A percentile compares a stretch with the other conserved stretches of the same genome.
These are phyloP conservation scores for Colletotrichum simmondsii DNA, from an alignment of 2,329 filamentous ascomycete genomes.

Conservation along the genomic window DNA sequence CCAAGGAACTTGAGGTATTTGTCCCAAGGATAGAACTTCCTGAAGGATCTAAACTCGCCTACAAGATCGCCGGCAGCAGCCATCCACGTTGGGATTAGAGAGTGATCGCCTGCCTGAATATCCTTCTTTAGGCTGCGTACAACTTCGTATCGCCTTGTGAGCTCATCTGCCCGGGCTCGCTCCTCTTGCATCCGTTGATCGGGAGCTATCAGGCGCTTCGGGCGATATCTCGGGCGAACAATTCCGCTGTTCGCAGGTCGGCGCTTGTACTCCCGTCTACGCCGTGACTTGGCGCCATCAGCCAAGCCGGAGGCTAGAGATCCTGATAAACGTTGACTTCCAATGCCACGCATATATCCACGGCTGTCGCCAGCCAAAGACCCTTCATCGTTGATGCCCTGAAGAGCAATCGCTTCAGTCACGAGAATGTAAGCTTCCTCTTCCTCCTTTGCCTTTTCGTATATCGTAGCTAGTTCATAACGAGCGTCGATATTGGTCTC, in stretches of 20 bases:
- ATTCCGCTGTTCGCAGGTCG: conserved; percentile 42
- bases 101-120: conserved; percentile 53
- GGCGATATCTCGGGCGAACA: conserved; percentile 50
- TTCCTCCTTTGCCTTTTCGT: conserved; percentile 78
- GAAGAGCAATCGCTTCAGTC: conserved; percentile 77
- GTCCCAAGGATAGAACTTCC: conserved; percentile 74
- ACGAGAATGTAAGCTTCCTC: conserved; percentile 83
- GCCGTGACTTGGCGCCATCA: conserved; percentile 15
- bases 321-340: background rate
- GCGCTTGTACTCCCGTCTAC: conserved; percentile 13
- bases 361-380: conserved; percentile 23
- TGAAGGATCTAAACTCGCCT: conserved; percentile 72
- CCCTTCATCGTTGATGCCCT: conserved; percentile 55
- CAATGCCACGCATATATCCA: background rate
- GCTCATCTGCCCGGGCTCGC: conserved; percentile 50
- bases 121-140: conserved; percentile 55
- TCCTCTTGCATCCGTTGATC: conserved; percentile 58
- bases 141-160: conserved; percentile 54
- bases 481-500: conserved; percentile 79
- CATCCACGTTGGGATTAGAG: conserved; percentile 66
- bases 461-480: conserved; percentile 84
- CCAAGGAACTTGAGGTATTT: conserved; percentile 71
- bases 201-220: conserved; percentile 56
- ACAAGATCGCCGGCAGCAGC: conserved; percentile 67
- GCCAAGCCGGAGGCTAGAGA: background rate